Percentiles rank a stretch among this genome's conserved stretches.
These are phyloP conservation scores for Simplicillium aogashimaense DNA, from an alignment of 2,329 filamentous ascomycete species.

Conservation along the genomic window DNA sequence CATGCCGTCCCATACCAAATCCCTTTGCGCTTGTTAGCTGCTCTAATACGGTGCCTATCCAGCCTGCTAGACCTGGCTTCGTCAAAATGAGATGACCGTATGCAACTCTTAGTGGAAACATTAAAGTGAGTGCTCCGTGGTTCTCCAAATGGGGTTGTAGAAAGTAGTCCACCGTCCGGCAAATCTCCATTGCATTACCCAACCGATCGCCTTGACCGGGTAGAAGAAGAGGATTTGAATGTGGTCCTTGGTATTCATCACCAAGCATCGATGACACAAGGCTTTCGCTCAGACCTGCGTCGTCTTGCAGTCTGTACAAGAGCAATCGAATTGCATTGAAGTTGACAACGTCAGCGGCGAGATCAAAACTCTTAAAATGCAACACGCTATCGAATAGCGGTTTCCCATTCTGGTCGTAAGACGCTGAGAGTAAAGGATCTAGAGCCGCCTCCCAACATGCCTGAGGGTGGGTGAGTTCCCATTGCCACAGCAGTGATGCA, in stretches of 20 bases:
- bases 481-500: background rate
- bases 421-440: background rate
- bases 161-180: background rate
- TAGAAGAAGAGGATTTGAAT: background rate
- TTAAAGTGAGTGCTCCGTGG: background rate
- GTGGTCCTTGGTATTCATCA: background rate
- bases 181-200: background rate
- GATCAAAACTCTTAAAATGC: background rate
- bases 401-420: background rate
- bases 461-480: background rate
- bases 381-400: background rate
- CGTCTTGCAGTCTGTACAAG: background rate
- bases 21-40: background rate
- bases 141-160: background rate
- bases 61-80: background rate
- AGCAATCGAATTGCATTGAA: background rate
- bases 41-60: background rate
- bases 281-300: background rate
- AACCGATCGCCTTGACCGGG: background rate
- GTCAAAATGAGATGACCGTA: background rate
- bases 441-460: background rate
- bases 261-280: background rate
- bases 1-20: background rate
- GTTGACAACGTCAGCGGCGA: background rate
- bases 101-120: background rate